phyloP scores from a whole-genome alignment of 2,329 filamentous ascomycete genomes.

The Parastagonospora nodorum region DNA sequence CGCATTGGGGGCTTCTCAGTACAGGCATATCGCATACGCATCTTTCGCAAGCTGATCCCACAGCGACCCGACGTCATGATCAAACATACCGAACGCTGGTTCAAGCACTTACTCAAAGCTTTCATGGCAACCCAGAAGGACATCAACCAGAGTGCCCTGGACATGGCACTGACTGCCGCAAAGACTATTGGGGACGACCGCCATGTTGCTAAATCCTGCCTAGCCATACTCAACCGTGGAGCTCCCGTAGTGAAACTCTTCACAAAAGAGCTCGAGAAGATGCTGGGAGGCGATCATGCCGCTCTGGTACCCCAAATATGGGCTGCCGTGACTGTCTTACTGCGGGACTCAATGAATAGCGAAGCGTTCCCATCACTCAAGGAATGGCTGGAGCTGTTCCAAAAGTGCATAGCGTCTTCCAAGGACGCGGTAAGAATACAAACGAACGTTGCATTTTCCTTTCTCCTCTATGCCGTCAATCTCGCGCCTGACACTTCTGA shows the following conservation, averaged over 20 bases:
- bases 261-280: slow-evolving; percentile 65
- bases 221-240: slow-evolving; percentile 66
- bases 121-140: slow-evolving; percentile 81
- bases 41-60: slow-evolving; percentile 77
- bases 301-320: slow-evolving; percentile 83
- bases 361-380: slow-evolving; percentile 73
- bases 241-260: slow-evolving; percentile 61
- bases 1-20: slow-evolving; percentile 81
- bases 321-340: slow-evolving; percentile 79
- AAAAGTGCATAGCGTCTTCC: slow-evolving; percentile 80
- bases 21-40: slow-evolving; percentile 73
- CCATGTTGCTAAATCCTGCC: slow-evolving; percentile 68
- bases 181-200: slow-evolving; percentile 72
- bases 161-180: slow-evolving; percentile 73
- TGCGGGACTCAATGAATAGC: slow-evolving; percentile 65
- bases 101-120: slow-evolving; percentile 79
- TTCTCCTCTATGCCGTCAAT: slow-evolving; percentile 75
- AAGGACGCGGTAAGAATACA: slow-evolving; percentile 68
- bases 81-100: slow-evolving; percentile 72
- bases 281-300: slow-evolving; percentile 63
- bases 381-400: slow-evolving; percentile 77
- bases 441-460: slow-evolving; percentile 84
- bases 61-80: slow-evolving; percentile 75
- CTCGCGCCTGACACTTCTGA: slow-evolving; percentile 63
- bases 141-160: slow-evolving; percentile 74